Base-by-base conservation (phyloP, 352 stramenopile genomes). In the Pythium aristosporum region DNA sequence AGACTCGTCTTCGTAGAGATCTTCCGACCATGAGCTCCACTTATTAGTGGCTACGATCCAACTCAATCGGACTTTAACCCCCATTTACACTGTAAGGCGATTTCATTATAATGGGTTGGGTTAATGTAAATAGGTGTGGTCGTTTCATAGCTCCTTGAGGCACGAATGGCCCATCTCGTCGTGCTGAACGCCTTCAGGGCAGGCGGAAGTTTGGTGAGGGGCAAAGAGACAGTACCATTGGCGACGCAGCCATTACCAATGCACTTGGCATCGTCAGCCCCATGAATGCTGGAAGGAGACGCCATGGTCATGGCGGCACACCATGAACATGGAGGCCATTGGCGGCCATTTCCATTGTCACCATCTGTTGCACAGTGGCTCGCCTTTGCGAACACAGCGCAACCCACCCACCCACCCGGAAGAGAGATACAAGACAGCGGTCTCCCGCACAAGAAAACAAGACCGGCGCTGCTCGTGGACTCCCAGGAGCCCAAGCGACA, bases 321-420 rank as follows among this genome's bases (percentile, higher is more conserved):
- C 3, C 25, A 30, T 30, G 25, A 30, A n/a, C 13, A 18, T 46
- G 39, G 47, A 5, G 28, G 10, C 41, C n/a, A 21, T 41, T 32
- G n/a, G 1, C 44, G 2, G 25, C 47, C 49, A 56, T 56, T 56
- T 56, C 30, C 28, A 56, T 56, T 56, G 11, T 56, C 30, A 15
- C 49, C 49, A 56, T 41, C 49, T 56, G 49, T 12, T 21, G 16
- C 47, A 37, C 47, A 39, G 11, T 21, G 13, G 15, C 13, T 18
- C 13, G 39, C 13, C 39, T 46, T 46, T 46, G 13, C 9, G 39
- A n/a, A 20, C 18, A 46, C 13, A 21, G 18, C 16, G 16, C 39
- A 16, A 18, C 44, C 44, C 44, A 32, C 44, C 18, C n/a, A 50
- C 44, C 44, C 21, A 25, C 12, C 20, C 7, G 10, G 10, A 30